Evolutionary conservation across 176 grass and related monocot species (phyloP), one percentile per base, ranked within the genome.

Genomic region (Puya raimondii): DNA sequence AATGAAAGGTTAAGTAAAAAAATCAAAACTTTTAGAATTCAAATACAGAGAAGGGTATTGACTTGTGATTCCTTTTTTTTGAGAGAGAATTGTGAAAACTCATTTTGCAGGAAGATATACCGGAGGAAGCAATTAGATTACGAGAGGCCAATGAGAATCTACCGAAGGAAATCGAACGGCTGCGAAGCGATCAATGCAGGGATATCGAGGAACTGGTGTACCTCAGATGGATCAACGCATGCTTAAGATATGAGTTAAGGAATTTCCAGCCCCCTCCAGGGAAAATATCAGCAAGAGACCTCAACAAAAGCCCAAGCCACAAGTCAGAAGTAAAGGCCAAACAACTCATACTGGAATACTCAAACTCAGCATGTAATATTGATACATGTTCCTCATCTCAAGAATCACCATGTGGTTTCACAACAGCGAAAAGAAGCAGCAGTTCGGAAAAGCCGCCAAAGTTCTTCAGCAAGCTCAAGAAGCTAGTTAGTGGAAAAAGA

Each of bases 161-260:
- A 79, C 70, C 65, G 49, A 64, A 72, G 75, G 80, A 92, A 83
- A 79, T 96, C 66, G 86, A 88, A 72, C 84, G 86, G 75, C 74
- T 96, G 15, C 86, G 42, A 80, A 66, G 47, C 58, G 68, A 87
- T 66, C 88, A 89, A 71, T 90, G 76, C 68, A 65, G 74, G 23
- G 78, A 82, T 58, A 79, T 89, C 16, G 86, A 92, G 72, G 93
- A 96, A 71, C 76, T 92, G 22, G 93, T 96, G 9, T 96, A 96
- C 76, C 93, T 96, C 70, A 89, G 82, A 70, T 90, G 93, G 89
- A 63, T 90, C 49, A 96, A 96, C 79, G 89, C 89, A 51, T 92
- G 89, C 86, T 76, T 92, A 52, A 79, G 89, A 51, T 76, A 96
- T 50, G 93, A 96, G 25, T 61, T 96, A 71, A 81, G 81, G 67